Evolutionary conservation across 495 filamentous ascomycete species (phyloP), one percentile per base, ranked within the genome.

Genomic region (Penicillium canescens): DNA sequence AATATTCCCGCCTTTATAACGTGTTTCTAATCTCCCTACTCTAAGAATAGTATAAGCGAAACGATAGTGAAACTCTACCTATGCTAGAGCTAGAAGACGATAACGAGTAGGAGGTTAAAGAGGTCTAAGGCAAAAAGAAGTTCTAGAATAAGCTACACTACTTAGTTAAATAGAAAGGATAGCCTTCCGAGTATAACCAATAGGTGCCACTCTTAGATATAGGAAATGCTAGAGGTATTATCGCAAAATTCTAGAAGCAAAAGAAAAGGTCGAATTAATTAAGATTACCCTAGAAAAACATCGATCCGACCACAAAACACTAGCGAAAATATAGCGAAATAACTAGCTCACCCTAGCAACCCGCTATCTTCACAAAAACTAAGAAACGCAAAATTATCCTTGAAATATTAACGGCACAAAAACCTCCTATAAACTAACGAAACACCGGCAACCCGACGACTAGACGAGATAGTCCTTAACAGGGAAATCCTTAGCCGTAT

Each of bases 151-250:
- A 40, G 1, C n/a, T 20, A n/a, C 16, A 14, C n/a, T 40, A 14
- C 38, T 40, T 40, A 16, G 16, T 40, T 40, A 40, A 40, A 16
- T 40, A 16, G 16, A 40, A 11, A 11, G 31, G 31, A 11, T 40
- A 16, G 38, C 13, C 16, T 1, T 40, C 16, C 12, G 38, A 40
- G n/a, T 40, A 40, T 4, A 40, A 40, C 3, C 2, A 40, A 40
- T 40, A 16, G 38, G 16, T 40, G 1, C 16, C 1, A 18, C 18
- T 18, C 18, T 18, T 1, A 1, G 18, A 18, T 14, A 40, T 69
- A 71, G 2, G 41, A 37, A 23, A 73, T 81, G 47, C 56, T 61
- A 6, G 7, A 48, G 14, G 71, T 69, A 16, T 43, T 40, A 40
- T 40, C 16, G 12, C 38, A 16, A 40, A 40, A 4, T 40, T 8